Percentiles rank a stretch among this genome's conserved stretches.
These are phyloP conservation scores for Fusarium sp. DNA, from an alignment of 2,329 filamentous ascomycete species.

Conservation along the genomic window DNA sequence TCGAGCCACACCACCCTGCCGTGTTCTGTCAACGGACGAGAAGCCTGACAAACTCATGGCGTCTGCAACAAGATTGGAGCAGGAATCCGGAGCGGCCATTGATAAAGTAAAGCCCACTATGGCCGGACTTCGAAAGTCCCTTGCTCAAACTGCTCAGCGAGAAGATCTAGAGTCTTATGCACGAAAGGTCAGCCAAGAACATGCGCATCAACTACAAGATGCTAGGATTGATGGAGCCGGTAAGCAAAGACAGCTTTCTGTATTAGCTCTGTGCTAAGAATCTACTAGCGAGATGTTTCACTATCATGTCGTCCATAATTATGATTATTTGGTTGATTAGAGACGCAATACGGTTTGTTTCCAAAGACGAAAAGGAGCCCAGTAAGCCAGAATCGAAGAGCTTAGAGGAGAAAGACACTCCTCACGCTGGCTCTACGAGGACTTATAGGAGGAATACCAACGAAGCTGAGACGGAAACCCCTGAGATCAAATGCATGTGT, in stretches of 20 bases:
- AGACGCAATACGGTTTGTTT: rapidly evolving
- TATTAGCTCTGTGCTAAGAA: not conserved
- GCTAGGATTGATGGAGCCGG: not conserved
- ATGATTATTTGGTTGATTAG: not conserved
- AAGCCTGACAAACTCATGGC: not conserved
- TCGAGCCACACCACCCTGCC: not conserved
- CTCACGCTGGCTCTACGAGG: not conserved
- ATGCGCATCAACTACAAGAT: not conserved
- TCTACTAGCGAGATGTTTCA: not conserved
- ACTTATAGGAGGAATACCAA: not conserved
- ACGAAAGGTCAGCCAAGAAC: not conserved
- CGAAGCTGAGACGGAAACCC: not conserved
- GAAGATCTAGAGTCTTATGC: not conserved
- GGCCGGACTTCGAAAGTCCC: not conserved
- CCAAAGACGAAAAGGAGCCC: not conserved
- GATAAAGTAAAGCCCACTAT: not conserved
- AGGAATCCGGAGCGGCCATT: not conserved
- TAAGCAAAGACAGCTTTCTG: not conserved
- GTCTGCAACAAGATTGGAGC: not conserved
- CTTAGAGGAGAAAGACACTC: not conserved
- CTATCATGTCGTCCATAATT: rapidly evolving
- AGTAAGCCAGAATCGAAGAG: not conserved
- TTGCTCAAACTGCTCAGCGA: not conserved
- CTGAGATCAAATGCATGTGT: not conserved
- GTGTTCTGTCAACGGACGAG: not conserved